Evolutionary conservation across 306 rosid genomes (phyloP), one percentile per base, ranked within the genome.

Genomic region (Pterocarpus macrocarpus): DNA sequence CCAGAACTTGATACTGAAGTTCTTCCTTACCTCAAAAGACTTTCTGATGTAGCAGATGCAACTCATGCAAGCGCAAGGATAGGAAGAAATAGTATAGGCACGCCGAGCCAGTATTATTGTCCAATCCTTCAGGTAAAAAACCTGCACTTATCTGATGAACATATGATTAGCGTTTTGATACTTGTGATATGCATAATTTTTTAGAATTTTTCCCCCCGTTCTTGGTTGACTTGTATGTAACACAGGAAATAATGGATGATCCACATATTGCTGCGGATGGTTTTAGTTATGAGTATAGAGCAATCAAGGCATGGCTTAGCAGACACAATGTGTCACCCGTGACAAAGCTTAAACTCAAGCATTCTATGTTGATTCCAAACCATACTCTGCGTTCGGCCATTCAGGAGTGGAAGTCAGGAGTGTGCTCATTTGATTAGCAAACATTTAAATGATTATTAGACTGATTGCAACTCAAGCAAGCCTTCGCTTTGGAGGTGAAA

Each of bases 261-360:
- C 99, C 99, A 39, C 74, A 90, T 81, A 88, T 95, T 14, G 94
- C 99, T 28, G 97, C 93, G 0, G 98, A 93, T 76, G 99, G 99
- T 30, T 95, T 95, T 79, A 89, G 89, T 8, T 95, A 91, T 5
- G 99, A 95, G 86, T 81, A 90, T 62, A 78, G 82, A 83, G 99
- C 99, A 80, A 95, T 95, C 86, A 87, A 87, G 84, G 97, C 98
- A 52, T 95, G 99, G 99, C 93, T 95, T 64, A 80, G 87, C 81
- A 89, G 83, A 67, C 92, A 93, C 77, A 78, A 80, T 17, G 90
- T 91, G 64, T 95, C 98, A 7, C 99, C 99, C 0, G 90, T 89
- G 68, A 93, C 97, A 28, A 90, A 84, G 90, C 87, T 34, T 77
- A 87, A 73, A 76, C 89, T 95, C 33, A 82, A 81, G 83, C 91